phyloP scores from a whole-genome alignment of 2,329 filamentous ascomycete species.

The Clonostachys chloroleuca region DNA sequence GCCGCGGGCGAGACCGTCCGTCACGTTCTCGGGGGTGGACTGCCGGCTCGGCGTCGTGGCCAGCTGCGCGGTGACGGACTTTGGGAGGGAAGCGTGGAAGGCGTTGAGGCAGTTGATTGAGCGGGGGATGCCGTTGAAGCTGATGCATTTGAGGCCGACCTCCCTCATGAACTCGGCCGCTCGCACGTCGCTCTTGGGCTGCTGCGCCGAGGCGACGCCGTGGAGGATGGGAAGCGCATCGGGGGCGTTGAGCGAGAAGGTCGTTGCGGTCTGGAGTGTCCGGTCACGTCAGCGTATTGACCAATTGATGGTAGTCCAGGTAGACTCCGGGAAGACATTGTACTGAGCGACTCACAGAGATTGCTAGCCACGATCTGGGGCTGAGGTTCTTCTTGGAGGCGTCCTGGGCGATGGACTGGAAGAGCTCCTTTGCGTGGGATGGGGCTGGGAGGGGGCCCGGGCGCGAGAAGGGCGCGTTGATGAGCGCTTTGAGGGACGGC shows the following conservation, averaged over 20 bases:
- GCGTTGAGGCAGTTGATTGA: constrained; percentile 78
- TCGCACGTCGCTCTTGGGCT: constrained; percentile 23
- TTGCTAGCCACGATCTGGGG: constrained; percentile 58
- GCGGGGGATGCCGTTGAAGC: constrained; percentile 78
- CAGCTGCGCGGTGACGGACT: constrained; percentile 46
- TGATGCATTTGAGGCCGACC: constrained; percentile 72
- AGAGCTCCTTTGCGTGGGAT: constrained; percentile 57
- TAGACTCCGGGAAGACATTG: background rate
- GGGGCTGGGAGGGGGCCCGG: constrained; percentile 64
- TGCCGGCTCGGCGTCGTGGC: constrained; percentile 51
- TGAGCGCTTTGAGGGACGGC: constrained; percentile 65
- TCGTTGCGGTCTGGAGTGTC: constrained; percentile 62
- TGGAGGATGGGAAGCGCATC: constrained; percentile 65
- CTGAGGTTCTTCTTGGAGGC: constrained; percentile 60
- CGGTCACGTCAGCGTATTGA: background rate
- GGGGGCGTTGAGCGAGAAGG: constrained; percentile 83
- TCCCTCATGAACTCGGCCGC: constrained; percentile 71
- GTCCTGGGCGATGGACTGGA: constrained; percentile 58
- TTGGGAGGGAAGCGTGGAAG: constrained; percentile 61
- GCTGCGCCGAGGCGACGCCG: constrained; percentile 33
- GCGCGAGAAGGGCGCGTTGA: constrained; percentile 64
- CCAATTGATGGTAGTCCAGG: no score
- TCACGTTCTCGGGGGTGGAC: constrained; percentile 47
- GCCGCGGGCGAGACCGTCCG: constrained; percentile 52
- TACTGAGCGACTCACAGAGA: constrained; percentile 45